phyloP scores from a whole-genome alignment of 2,329 filamentous ascomycete species.

The Aureobasidium lini region DNA sequence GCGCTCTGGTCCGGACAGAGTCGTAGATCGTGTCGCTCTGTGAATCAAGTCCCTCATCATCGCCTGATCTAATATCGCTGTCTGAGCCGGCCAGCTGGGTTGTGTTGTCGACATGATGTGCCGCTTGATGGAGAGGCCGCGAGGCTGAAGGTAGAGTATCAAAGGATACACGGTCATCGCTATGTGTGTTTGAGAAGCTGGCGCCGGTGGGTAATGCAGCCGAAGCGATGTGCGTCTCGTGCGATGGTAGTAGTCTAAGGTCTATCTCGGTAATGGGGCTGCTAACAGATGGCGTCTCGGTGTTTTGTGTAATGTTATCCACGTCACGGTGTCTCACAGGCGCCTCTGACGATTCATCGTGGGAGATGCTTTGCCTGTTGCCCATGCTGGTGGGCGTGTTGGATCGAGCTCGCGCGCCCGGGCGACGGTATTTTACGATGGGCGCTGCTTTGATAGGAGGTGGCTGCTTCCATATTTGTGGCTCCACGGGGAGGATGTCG shows the following conservation, averaged over 20 bases:
- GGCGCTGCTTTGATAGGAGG: conserved; percentile 28
- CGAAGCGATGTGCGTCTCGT: not conserved
- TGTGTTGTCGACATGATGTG: conserved; percentile 45
- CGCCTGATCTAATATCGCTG: conserved; percentile 58
- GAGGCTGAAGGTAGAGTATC: not conserved
- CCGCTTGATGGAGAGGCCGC: not conserved
- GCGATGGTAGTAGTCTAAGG: conserved; percentile 4
- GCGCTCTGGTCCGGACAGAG: conserved; percentile 64
- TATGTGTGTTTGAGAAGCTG: not conserved
- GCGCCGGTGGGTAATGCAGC: not conserved
- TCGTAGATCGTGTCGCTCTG: conserved; percentile 72
- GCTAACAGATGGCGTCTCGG: not conserved
- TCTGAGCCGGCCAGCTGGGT: conserved; percentile 62
- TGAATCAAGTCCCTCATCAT: conserved; percentile 72
- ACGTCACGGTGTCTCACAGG: conserved; percentile 33
- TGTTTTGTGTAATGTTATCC: conserved; percentile 18
- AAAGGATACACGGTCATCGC: conserved; percentile 42
- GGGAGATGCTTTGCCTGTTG: conserved; percentile 28
- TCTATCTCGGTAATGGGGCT: conserved; percentile 9
- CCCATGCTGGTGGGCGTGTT: conserved; percentile 28
- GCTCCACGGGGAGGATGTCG: conserved; percentile 34
- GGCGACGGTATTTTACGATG: conserved; percentile 24
- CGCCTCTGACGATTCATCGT: conserved; percentile 26
- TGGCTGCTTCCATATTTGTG: conserved; percentile 32
- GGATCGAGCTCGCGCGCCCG: conserved; percentile 15